Evolutionary conservation across 2,329 filamentous ascomycete genomes (phyloP).

Genomic region (Cadophora sp.): DNA sequence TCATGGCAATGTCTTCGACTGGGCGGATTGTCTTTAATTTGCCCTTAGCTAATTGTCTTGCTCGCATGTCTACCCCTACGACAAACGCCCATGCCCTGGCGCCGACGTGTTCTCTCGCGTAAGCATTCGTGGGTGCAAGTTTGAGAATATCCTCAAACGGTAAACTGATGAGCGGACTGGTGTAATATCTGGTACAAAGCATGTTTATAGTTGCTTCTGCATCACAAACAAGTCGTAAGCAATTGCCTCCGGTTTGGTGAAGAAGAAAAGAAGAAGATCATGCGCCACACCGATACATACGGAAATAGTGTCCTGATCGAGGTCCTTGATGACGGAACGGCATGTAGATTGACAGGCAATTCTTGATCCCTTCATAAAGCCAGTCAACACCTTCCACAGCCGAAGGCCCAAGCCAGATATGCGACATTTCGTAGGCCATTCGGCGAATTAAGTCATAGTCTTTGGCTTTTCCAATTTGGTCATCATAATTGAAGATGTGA

Average conservation of each 20-base stretch:
- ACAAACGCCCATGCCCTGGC: slow-evolving; percentile 32
- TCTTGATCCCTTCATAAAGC: slow-evolving; percentile 34
- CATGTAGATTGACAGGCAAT: slow-evolving; percentile 36
- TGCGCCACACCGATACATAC: background rate
- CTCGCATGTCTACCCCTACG: slow-evolving; percentile 24
- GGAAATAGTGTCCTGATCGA: slow-evolving; percentile 35
- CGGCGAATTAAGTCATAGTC: slow-evolving; percentile 37
- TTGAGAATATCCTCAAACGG: slow-evolving; percentile 22
- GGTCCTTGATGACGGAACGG: slow-evolving; percentile 34
- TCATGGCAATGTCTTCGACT: slow-evolving; percentile 33
- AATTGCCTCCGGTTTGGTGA: too few species aligned
- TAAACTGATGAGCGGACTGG: slow-evolving; percentile 32
- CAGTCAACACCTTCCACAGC: slow-evolving; percentile 26
- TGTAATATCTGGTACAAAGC: slow-evolving; percentile 37
- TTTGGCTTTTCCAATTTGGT: slow-evolving; percentile 28
- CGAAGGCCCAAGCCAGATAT: slow-evolving; percentile 31
- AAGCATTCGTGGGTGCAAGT: slow-evolving; percentile 17
- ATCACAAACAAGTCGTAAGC: background rate
- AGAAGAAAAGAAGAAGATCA: background rate
- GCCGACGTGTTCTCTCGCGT: slow-evolving; percentile 27
- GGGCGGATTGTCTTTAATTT: slow-evolving; percentile 24
- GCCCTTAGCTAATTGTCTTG: slow-evolving; percentile 23
- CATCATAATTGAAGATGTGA: slow-evolving; percentile 38
- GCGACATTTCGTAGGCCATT: slow-evolving; percentile 34
- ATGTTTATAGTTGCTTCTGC: slow-evolving; percentile 31